Percentiles rank a stretch among this genome's conserved stretches.
Conservation (phyloP, 1,139 yeast species). For the Debaryomycetaceae sp. region DNA sequence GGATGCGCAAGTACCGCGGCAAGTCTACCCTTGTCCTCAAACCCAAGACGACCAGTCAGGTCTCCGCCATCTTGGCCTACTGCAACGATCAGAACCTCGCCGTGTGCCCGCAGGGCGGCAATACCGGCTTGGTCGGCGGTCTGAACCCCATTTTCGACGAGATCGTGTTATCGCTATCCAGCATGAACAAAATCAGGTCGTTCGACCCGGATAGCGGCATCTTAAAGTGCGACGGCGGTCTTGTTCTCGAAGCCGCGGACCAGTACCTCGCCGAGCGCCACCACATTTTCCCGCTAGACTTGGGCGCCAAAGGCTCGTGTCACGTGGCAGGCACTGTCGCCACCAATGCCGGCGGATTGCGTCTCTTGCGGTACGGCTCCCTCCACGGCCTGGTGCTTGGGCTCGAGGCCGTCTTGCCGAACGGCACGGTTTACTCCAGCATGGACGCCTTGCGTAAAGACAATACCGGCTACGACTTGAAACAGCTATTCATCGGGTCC, state of each 20-base stretch:
- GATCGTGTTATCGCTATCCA: conserved; percentile 58
- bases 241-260: conserved; percentile 81
- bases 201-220: conserved; percentile 81
- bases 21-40: conserved; percentile 72
- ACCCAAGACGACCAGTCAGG: conserved; percentile 76
- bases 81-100: conserved; percentile 75
- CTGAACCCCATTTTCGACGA: conserved; percentile 91
- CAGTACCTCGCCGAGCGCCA: conserved; percentile 67
- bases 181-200: conserved; percentile 67
- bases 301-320: conserved; percentile 97
- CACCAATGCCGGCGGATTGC: conserved; percentile 92
- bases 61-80: conserved; percentile 64
- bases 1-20: conserved; percentile 94
- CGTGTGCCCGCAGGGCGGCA: conserved; percentile 95
- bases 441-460: conserved; percentile 82
- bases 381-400: conserved; percentile 90
- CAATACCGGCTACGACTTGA: conserved; percentile 88
- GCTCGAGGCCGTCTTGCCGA: conserved; percentile 81
- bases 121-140: conserved; percentile 95
- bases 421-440: conserved; percentile 74
- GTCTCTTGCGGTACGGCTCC: conserved; percentile 83
- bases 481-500: conserved; percentile 85
- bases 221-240: conserved; percentile 83
- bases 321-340: conserved; percentile 95
- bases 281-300: conserved; percentile 84